Evolutionary conservation across 805 yeast genomes (phyloP), one percentile per base, ranked within the genome.

Genomic region (Candida xiaguanensis): DNA sequence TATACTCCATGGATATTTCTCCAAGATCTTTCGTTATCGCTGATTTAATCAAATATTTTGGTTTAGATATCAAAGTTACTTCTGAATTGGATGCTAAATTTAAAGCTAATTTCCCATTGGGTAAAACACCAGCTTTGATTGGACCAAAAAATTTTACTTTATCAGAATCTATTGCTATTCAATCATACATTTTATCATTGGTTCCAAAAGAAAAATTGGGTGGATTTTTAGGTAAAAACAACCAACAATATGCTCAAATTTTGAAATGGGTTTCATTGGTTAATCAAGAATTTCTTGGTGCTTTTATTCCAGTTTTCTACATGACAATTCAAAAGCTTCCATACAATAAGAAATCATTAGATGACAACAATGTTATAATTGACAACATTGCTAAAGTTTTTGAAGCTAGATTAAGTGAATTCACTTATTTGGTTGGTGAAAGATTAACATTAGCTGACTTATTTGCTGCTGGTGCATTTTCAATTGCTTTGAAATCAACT

Each of bases 241-340:
- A 75, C 47, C 65, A 67, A 50, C 86, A 85, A 54, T 72, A 77
- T 58, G 87, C 85, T 44, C 62, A 63, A 52, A 70, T 88, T 53
- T 60, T 89, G 52, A 80, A 72, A 67, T 89, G 95, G 93, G 53
- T 82, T 60, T 85, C 95, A 2, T 67, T 85, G 50, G 71, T 79
- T 60, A 86, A 83, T 73, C 54, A 75, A 52, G 96, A 90, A 53
- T 51, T 83, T 42, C 58, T 82, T 48, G 52, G 67, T 33, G 52
- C 63, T 42, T 51, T 73, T 37, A 74, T 74, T 42, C 52, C 47
- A 26, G 76, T 77, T 48, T 77, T 86, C 65, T 58, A 59, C 43
- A 83, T 87, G 50, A 57, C 83, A 40, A 55, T 63, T 34, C 96
- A 96, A 54, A 63, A 56, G 38, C 59, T 47, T 39, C 91, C 95